Conservation (phyloP, 495 filamentous ascomycete genomes). For the Melanomma pulvis-pyrius region DNA sequence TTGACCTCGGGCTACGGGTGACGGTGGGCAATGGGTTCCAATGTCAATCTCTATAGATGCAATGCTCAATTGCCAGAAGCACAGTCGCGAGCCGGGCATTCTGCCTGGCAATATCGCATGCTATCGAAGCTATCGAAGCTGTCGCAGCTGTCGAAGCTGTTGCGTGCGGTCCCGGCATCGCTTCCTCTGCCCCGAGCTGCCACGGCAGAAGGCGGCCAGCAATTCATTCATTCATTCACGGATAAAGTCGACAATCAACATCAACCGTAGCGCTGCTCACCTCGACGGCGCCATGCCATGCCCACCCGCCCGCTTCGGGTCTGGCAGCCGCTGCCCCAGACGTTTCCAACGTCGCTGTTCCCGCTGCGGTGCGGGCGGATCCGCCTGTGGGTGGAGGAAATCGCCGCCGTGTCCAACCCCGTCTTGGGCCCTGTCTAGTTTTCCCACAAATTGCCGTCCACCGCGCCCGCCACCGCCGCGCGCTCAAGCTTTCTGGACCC, state of each 20-base stretch:
- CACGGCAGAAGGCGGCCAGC: not conserved
- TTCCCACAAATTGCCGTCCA: not conserved
- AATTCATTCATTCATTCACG: not conserved
- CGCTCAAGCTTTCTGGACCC: slow-evolving; percentile 15
- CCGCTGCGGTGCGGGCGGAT: not conserved
- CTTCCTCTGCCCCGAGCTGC: not conserved
- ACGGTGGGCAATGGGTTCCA: too few species aligned
- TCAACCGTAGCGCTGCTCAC: not conserved
- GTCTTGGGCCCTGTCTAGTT: not conserved
- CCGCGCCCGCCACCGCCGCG: not conserved
- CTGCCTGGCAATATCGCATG: not conserved
- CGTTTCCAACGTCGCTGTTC: not conserved
- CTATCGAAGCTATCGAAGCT: not conserved
- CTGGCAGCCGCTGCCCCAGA: not conserved
- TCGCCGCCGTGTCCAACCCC: not conserved
- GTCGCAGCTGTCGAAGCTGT: not conserved
- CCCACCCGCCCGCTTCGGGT: not conserved
- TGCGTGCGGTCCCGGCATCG: not conserved
- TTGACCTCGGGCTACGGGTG: too few species aligned
- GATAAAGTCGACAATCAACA: not conserved
- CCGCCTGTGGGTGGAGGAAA: not conserved
- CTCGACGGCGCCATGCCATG: not conserved
- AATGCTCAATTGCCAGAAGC: not conserved
- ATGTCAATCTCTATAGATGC: too few species aligned
- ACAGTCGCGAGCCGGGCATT: too few species aligned